Percentiles rank a stretch among this genome's conserved stretches.
phyloP scores from a whole-genome alignment of 495 filamentous ascomycete genomes.

The Xylaria palmicola region DNA sequence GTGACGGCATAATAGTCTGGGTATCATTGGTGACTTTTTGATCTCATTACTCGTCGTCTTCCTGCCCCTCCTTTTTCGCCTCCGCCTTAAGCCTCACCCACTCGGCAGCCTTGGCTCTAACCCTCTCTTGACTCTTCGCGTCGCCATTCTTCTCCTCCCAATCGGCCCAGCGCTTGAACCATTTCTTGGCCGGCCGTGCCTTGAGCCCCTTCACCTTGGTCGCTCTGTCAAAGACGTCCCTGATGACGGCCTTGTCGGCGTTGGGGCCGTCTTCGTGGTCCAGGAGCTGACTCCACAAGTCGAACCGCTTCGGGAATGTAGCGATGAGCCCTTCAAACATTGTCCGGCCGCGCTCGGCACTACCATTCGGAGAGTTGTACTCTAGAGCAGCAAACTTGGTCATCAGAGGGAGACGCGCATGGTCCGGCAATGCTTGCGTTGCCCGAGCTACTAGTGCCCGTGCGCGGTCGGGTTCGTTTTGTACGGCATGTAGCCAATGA shows the following conservation, averaged over 20 bases:
- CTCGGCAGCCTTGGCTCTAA: slow-evolving; percentile 71
- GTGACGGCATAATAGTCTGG: slow-evolving; percentile 3
- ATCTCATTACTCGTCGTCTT: slow-evolving; percentile 24
- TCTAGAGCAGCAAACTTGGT: slow-evolving; percentile 87
- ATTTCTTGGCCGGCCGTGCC: slow-evolving; percentile 69
- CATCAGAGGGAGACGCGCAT: slow-evolving; percentile 74
- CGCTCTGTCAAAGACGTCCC: slow-evolving; percentile 80
- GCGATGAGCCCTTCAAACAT: slow-evolving; percentile 86
- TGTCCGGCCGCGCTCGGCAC: slow-evolving; percentile 87
- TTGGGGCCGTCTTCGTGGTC: slow-evolving; percentile 64
- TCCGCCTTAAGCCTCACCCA: slow-evolving; percentile 47
- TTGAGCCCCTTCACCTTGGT: slow-evolving; percentile 66
- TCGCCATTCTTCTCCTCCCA: slow-evolving; percentile 77
- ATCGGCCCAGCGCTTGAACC: slow-evolving; percentile 80
- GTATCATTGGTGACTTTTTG: slow-evolving; percentile 8
- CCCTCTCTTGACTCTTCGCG: slow-evolving; percentile 66
- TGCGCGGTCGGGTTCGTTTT: slow-evolving; percentile 66
- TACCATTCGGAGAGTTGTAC: slow-evolving; percentile 79
- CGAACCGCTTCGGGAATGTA: slow-evolving; percentile 82
- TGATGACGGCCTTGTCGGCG: slow-evolving; percentile 57
- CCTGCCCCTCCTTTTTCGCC: slow-evolving; percentile 30
- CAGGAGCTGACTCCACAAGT: slow-evolving; percentile 88
- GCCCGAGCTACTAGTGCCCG: slow-evolving; percentile 83
- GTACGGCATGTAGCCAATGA: slow-evolving; percentile 77
- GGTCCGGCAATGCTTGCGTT: slow-evolving; percentile 69